These are phyloP conservation scores for Podaxis sp. DNA, from an alignment of 768 basidiomycete species.

Conservation along the genomic window DNA sequence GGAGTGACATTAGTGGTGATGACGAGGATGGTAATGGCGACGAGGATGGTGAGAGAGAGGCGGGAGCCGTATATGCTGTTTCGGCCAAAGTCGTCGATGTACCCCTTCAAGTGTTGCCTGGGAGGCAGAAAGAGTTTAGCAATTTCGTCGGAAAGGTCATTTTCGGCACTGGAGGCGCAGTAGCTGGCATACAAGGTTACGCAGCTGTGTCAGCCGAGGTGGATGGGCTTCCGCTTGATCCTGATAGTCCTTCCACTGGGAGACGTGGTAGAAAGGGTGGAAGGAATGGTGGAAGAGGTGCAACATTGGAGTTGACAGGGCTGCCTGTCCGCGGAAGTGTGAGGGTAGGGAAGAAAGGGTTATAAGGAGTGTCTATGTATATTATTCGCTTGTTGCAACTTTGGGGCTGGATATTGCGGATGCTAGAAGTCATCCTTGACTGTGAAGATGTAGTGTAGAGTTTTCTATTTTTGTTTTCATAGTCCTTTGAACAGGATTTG, in stretches of 20 bases:
- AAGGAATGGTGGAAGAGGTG: conserved; percentile 30
- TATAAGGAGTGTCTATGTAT: background rate
- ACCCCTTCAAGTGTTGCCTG: conserved; percentile 75
- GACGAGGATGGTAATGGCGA: conserved; percentile 14
- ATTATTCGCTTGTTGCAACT: background rate
- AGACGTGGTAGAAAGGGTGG: conserved; percentile 19
- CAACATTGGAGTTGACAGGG: conserved; percentile 53
- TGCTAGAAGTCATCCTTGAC: background rate
- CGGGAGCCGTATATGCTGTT: conserved; percentile 55
- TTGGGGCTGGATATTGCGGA: background rate
- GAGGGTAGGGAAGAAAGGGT: conserved; percentile 56
- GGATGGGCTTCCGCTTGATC: conserved; percentile 56
- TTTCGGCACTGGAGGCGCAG: conserved; percentile 61
- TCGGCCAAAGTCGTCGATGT: conserved; percentile 70
- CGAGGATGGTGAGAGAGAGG: conserved; percentile 35
- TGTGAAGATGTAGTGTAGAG: too few species aligned
- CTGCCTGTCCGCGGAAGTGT: conserved; percentile 71
- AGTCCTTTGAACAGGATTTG: too few species aligned
- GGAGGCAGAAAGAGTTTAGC: conserved; percentile 74
- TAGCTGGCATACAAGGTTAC: conserved; percentile 66
- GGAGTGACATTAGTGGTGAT: conserved; percentile 26
- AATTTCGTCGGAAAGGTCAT: conserved; percentile 80
- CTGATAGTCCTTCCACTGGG: conserved; percentile 16
- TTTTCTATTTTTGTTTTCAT: too few species aligned
- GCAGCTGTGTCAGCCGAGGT: conserved; percentile 62